Evolutionary conservation across 2,329 filamentous ascomycete genomes (phyloP), one percentile per base, ranked within the genome.

Genomic region (Ceratocystis destructans): DNA sequence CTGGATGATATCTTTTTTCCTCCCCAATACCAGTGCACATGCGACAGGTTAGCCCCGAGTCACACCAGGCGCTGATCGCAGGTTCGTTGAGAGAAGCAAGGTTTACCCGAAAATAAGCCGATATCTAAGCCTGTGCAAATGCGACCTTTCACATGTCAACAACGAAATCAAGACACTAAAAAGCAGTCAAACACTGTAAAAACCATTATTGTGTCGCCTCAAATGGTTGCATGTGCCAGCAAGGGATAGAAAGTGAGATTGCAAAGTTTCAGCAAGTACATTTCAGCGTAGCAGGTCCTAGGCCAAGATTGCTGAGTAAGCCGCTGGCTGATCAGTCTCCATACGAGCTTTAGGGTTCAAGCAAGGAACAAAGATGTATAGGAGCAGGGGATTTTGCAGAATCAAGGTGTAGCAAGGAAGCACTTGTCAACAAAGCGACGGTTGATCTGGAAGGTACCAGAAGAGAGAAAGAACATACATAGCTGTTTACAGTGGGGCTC

Each of bases 361-460:
- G 55, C 12, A 5, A 7, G 8, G 28, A 15, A 17, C 28, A 33
- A 17, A 17, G 28, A 17, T n/a, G 17, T n/a, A 50, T 4, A 53
- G n/a, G 10, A 8, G 17, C n/a, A n/a, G 33, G 55, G 6, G 37
- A 57, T 66, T 66, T 46, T 46, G 37, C 66, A 53, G 33, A 63
- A 62, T 50, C 48, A 20, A 22, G n/a, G 22, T 46, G 37, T 6
- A 55, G 28, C 7, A 28, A 10, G 22, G 22, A 53, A 53, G 57
- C 28, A 15, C 44, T 12, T 6, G 44, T 33, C 41, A 33, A 48
- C 20, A 44, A 61, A 50, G 64, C 64, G 57, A 62, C 17, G 28
- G 53, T 10, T 53, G 15, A 33, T 12, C 17, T 57, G 55, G 55
- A 37, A 37, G 55, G 55, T 37, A 17, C 55, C 25, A 33, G 5